Percentiles rank a stretch among this genome's conserved stretches.
Evolutionary conservation across 495 filamentous ascomycete genomes (phyloP).

Genomic region (Oidiodendron maius): DNA sequence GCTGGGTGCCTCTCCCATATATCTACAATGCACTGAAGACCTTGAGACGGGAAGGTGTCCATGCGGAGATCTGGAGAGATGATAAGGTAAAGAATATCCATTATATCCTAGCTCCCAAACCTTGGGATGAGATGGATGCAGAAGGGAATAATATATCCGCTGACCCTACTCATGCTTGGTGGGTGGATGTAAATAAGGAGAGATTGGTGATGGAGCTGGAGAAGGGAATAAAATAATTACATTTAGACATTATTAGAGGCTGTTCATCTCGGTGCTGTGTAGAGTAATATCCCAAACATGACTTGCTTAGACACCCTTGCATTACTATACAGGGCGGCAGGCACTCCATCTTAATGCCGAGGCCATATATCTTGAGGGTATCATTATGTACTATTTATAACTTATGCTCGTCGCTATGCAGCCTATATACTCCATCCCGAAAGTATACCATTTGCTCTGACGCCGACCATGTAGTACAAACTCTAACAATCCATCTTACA

Average conservation of each 20-base stretch:
- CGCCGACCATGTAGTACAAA: conserved; percentile 7
- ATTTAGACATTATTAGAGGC: conserved; percentile 19
- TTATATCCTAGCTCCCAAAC: conserved; percentile 75
- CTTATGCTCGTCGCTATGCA: neutral
- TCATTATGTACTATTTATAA: conserved; percentile 7
- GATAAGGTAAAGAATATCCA: conserved; percentile 73
- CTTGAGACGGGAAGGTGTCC: conserved; percentile 60
- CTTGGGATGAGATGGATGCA: conserved; percentile 61
- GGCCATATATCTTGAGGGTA: conserved; percentile 5
- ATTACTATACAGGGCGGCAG: too few relatives aligned
- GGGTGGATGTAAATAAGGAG: conserved; percentile 52
- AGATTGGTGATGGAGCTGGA: conserved; percentile 29
- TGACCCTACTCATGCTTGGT: conserved; percentile 60
- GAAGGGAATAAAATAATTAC: conserved; percentile 20
- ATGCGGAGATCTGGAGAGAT: conserved; percentile 69
- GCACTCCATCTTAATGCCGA: neutral
- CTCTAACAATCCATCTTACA: conserved; percentile 14
- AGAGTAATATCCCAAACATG: too few relatives aligned
- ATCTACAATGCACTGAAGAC: conserved; percentile 83
- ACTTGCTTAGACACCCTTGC: too few relatives aligned
- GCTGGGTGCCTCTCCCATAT: conserved; percentile 72
- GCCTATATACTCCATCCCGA: neutral
- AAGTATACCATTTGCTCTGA: conserved; percentile 1
- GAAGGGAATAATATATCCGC: conserved; percentile 29
- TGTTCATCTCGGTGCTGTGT: neutral